A percentile compares a stretch with the other conserved stretches of the same genome.
Conservation (phyloP, 768 basidiomycete species). For the Dioszegia aurantiaca region DNA sequence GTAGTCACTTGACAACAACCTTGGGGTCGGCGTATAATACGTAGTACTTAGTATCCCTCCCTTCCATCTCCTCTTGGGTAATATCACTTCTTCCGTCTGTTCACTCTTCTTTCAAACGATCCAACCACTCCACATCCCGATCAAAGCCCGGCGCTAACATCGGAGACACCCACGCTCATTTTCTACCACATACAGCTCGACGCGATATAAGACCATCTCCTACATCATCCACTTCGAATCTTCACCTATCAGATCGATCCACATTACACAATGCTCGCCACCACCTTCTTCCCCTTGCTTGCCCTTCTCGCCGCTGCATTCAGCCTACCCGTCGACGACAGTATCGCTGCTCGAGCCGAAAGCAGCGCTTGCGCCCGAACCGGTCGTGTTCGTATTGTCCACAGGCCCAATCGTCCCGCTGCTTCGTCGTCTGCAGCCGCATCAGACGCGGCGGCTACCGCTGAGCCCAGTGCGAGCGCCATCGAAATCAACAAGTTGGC, state of each 20-base stretch:
- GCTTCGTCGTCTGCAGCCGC: constrained; percentile 1
- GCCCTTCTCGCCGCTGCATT: background rate
- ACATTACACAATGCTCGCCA: constrained; percentile 2
- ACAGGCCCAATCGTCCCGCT: background rate
- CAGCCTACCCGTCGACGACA: background rate
- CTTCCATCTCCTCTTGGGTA: too few species aligned
- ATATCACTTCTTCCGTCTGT: too few species aligned
- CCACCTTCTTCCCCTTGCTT: constrained; percentile 3
- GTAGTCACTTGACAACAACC: too few species aligned
- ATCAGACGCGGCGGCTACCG: too few species aligned
- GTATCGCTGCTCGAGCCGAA: background rate
- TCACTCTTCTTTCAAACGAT: too few species aligned
- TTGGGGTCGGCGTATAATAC: too few species aligned
- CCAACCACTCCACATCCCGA: background rate
- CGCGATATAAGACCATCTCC: background rate
- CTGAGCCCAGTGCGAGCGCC: too few species aligned
- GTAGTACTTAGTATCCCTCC: too few species aligned
- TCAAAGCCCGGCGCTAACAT: constrained; percentile 4
- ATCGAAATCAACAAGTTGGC: too few species aligned
- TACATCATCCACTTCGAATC: background rate
- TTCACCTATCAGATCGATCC: background rate
- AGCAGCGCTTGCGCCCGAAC: too few species aligned
- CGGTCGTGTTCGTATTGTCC: too few species aligned
- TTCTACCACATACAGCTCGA: background rate
- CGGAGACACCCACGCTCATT: background rate